Percentiles rank a stretch among this genome's conserved stretches.
These are phyloP conservation scores for Alloascoidea africana DNA, from an alignment of 805 yeast genomes.

Conservation along the genomic window DNA sequence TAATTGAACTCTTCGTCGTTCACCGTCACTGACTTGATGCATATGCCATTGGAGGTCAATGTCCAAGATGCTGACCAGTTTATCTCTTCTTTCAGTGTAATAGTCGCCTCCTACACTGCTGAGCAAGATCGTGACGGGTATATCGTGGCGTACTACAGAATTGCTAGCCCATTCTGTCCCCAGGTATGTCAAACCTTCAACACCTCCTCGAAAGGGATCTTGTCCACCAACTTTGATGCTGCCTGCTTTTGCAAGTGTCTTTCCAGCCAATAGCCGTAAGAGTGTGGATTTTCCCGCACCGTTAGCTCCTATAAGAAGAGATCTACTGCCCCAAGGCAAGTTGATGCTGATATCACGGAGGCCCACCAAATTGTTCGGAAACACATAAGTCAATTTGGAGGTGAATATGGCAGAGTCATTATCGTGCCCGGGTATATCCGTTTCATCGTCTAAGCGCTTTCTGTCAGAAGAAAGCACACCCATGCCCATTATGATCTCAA, in stretches of 20 bases:
- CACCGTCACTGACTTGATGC: constrained; percentile 89
- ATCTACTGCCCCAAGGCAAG: constrained; percentile 59
- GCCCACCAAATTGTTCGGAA: constrained; percentile 49
- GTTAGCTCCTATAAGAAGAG: constrained; percentile 79
- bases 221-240: constrained; percentile 57
- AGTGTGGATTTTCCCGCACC: constrained; percentile 97
- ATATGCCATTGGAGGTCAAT: constrained; percentile 84
- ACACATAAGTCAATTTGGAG: constrained; percentile 50
- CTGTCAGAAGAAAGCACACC: too few species aligned
- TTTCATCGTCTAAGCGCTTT: too few species aligned
- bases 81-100: constrained; percentile 62
- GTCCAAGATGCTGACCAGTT: constrained; percentile 62
- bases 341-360: constrained; percentile 44
- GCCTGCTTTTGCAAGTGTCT: constrained; percentile 69
- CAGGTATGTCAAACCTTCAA: constrained; percentile 44
- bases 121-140: constrained; percentile 68
- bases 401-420: constrained; percentile 45
- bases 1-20: constrained; percentile 84
- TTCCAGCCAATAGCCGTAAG: constrained; percentile 76
- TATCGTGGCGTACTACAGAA: constrained; percentile 79
- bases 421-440: too few species aligned
- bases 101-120: constrained; percentile 73
- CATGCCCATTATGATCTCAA: too few species aligned
- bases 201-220: constrained; percentile 70
- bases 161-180: constrained; percentile 98